Percentiles rank a stretch among this genome's conserved stretches.
phyloP scores from a whole-genome alignment of 2,329 filamentous ascomycete species.

The Pestalotiopsis sp. region DNA sequence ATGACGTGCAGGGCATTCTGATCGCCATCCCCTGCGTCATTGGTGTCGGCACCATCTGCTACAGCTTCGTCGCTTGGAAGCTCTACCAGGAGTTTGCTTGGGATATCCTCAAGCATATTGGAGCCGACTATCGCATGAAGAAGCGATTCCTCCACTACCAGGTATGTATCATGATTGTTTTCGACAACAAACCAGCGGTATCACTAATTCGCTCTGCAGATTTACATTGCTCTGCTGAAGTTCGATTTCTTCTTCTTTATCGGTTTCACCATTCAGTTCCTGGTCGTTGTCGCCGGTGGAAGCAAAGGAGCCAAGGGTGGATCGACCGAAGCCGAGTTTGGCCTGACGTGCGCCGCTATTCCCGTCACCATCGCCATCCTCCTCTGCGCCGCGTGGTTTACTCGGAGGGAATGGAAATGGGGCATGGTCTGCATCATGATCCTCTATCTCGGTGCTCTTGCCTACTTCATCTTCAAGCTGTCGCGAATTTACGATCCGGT shows the following conservation, averaged over 20 bases:
- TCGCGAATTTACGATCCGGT: slow-evolving; percentile 84
- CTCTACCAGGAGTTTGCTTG: slow-evolving; percentile 98
- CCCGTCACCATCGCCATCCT: slow-evolving; percentile 90
- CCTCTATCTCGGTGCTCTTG: slow-evolving; percentile 84
- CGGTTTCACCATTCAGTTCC: slow-evolving; percentile 96
- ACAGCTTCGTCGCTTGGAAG: slow-evolving; percentile 86
- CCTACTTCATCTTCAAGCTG: slow-evolving; percentile 98
- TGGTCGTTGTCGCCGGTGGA: slow-evolving; percentile 81
- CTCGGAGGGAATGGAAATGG: slow-evolving; percentile 75
- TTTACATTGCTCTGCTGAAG: slow-evolving; percentile 96
- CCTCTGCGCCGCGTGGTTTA: slow-evolving; percentile 81
- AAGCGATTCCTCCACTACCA: slow-evolving; percentile 95
- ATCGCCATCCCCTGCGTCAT: slow-evolving; percentile 86
- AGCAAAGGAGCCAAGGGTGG: slow-evolving; percentile 42
- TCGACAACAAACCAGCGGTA: background rate
- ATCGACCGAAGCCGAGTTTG: slow-evolving; percentile 73
- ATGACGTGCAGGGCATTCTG: slow-evolving; percentile 71
- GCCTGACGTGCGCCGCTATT: slow-evolving; percentile 84
- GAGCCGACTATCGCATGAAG: slow-evolving; percentile 95
- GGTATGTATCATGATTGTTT: slow-evolving; percentile 51
- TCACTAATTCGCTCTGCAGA: slow-evolving; percentile 51
- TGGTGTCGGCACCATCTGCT: slow-evolving; percentile 69
- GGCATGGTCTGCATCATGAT: slow-evolving; percentile 81
- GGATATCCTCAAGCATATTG: slow-evolving; percentile 99
- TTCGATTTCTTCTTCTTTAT: slow-evolving; percentile 99